Evolutionary conservation across 2,329 filamentous ascomycete species (phyloP).

Genomic region (Orbilia blumenaviensis): DNA sequence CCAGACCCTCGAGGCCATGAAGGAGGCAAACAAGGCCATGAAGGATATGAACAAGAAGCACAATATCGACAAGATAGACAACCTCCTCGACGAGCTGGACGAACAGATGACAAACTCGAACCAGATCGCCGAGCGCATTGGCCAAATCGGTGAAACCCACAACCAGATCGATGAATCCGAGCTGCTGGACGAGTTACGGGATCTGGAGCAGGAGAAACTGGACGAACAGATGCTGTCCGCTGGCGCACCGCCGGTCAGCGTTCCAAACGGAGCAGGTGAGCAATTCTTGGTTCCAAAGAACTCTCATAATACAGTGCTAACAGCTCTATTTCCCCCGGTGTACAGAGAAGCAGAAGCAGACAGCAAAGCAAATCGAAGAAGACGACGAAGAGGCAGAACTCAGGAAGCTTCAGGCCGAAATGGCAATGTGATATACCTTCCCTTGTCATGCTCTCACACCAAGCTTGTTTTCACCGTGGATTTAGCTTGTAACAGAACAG

Average conservation of each 20-base stretch:
- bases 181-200: constrained; percentile 83
- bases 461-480: constrained; percentile 9
- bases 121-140: constrained; percentile 88
- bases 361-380: constrained; percentile 68
- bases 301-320: constrained; percentile 43
- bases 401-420: constrained; percentile 91
- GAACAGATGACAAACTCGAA: constrained; percentile 94
- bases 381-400: constrained; percentile 97
- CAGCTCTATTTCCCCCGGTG: neutral
- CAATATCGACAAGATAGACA: constrained; percentile 83
- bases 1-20: constrained; percentile 93
- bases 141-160: constrained; percentile 69
- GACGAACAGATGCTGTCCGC: constrained; percentile 83
- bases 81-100: constrained; percentile 75
- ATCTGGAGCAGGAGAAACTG: constrained; percentile 88
- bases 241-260: constrained; percentile 53
- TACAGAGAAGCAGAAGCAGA: constrained; percentile 66
- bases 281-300: constrained; percentile 56
- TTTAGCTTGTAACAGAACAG: neutral
- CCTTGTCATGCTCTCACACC: neutral
- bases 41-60: constrained; percentile 89
- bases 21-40: constrained; percentile 89
- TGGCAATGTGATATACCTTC: constrained; percentile 78
- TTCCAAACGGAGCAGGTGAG: constrained; percentile 75
- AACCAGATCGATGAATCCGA: constrained; percentile 84